Evolutionary conservation across 352 stramenopile species (phyloP).

Genomic region (Pythium aristosporum): DNA sequence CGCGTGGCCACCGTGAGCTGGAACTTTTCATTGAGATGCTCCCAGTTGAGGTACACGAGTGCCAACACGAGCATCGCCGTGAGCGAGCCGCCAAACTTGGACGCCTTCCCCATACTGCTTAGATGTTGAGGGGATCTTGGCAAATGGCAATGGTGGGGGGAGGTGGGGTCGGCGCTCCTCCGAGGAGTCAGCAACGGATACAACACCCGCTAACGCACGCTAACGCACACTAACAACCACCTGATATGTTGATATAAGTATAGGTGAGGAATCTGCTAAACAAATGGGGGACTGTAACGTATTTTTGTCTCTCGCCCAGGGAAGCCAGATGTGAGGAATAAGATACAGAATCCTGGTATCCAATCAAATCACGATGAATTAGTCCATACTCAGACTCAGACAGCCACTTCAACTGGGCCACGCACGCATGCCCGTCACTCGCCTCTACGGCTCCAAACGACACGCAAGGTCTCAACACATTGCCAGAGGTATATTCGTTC

Average conservation of each 20-base stretch:
- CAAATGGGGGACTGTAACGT: slow-evolving; percentile 1
- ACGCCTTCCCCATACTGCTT: slow-evolving; percentile 47
- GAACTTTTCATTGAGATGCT: slow-evolving; percentile 56
- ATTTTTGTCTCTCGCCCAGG: slow-evolving; percentile 6
- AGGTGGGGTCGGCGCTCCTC: background rate
- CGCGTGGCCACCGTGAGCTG: slow-evolving; percentile 63
- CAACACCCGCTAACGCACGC: background rate
- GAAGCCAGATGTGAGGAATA: slow-evolving; percentile 9
- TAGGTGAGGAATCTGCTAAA: background rate
- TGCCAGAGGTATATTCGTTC: slow-evolving; percentile 1
- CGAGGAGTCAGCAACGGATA: background rate
- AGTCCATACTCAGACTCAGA: slow-evolving; percentile 13
- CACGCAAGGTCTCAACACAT: background rate
- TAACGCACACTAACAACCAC: background rate
- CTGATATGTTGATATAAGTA: slow-evolving; percentile 14
- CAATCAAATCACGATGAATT: slow-evolving; percentile 1
- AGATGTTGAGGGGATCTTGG: background rate
- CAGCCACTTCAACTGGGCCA: slow-evolving; percentile 9
- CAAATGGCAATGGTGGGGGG: background rate
- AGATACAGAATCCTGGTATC: background rate
- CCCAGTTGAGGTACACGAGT: slow-evolving; percentile 54
- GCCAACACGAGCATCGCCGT: slow-evolving; percentile 39
- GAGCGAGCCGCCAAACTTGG: slow-evolving; percentile 39
- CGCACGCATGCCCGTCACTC: background rate
- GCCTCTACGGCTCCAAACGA: slow-evolving; percentile 15